phyloP scores from a whole-genome alignment of 192 early-diverging fungal genomes.

The Backusella morwellensis region DNA sequence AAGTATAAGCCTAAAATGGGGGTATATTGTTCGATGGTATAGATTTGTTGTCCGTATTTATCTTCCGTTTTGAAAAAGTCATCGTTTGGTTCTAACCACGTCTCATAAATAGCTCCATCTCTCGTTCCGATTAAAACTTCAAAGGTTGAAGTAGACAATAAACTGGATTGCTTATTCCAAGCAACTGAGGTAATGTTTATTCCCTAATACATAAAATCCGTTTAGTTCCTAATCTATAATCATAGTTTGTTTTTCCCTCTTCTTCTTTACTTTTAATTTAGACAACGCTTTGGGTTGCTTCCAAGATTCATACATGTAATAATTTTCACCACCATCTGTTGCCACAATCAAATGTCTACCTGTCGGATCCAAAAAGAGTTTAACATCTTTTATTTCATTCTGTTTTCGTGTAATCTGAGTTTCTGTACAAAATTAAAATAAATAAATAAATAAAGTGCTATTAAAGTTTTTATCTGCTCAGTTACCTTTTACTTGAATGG shows the following conservation, averaged over 20 bases:
- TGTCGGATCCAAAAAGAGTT: slow-evolving; percentile 83
- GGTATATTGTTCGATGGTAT: slow-evolving; percentile 64
- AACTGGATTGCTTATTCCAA: slow-evolving; percentile 70
- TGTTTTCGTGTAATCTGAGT: slow-evolving; percentile 65
- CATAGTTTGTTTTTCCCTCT: not conserved
- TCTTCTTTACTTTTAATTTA: slow-evolving; percentile 67
- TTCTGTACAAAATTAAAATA: slow-evolving; percentile 56
- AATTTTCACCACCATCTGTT: slow-evolving; percentile 87
- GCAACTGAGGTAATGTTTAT: slow-evolving; percentile 83
- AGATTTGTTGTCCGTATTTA: slow-evolving; percentile 69
- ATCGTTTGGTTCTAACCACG: slow-evolving; percentile 79
- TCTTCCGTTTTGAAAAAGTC: slow-evolving; percentile 86
- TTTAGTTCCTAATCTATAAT: not conserved
- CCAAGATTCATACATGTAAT: slow-evolving; percentile 86
- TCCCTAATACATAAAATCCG: slow-evolving; percentile 41
- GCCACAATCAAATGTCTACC: slow-evolving; percentile 87
- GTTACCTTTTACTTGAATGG: slow-evolving; percentile 72
- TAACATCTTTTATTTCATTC: slow-evolving; percentile 57
- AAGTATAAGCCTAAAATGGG: slow-evolving; percentile 81
- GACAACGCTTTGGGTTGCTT: slow-evolving; percentile 74
- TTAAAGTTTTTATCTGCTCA: not conserved
- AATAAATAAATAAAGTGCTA: not conserved
- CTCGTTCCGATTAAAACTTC: slow-evolving; percentile 84
- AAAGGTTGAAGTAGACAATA: slow-evolving; percentile 63
- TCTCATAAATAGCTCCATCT: slow-evolving; percentile 89